Percentiles rank a stretch among this genome's conserved stretches.
Conservation (phyloP, 805 yeast genomes). For the Isabelozyma heimii region DNA sequence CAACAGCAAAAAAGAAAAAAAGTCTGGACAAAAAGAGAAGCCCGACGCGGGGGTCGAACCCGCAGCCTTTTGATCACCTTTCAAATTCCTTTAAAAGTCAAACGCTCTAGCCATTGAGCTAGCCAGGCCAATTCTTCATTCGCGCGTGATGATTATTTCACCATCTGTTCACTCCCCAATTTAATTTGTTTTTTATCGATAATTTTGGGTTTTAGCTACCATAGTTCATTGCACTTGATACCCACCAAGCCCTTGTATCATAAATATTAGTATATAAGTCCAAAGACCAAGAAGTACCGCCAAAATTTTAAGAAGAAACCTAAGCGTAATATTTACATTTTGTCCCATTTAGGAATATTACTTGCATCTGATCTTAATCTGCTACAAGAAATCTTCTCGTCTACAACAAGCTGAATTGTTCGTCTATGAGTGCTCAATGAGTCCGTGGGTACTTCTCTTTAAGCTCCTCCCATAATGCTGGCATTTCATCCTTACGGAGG, state of each 20-base stretch:
- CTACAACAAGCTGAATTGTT: neutral
- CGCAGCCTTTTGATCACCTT: conserved; percentile 17
- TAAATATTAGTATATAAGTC: too few relatives aligned
- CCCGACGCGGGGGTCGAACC: conserved; percentile 23
- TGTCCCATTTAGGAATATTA: neutral
- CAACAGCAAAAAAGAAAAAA: neutral
- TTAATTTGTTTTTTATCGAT: too few relatives aligned
- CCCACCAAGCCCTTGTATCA: too few relatives aligned
- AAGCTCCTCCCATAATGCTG: conserved; percentile 5
- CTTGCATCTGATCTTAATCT: neutral
- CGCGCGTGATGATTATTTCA: too few relatives aligned
- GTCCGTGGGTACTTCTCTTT: neutral
- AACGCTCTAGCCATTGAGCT: conserved; percentile 20
- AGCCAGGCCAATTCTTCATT: conserved; percentile 5
- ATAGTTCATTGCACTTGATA: too few relatives aligned
- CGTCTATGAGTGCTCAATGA: neutral
- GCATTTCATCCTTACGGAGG: conserved; percentile 17
- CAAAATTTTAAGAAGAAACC: too few relatives aligned
- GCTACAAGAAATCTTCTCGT: neutral
- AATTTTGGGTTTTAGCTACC: too few relatives aligned
- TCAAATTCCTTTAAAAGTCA: conserved; percentile 11
- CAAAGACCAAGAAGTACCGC: too few relatives aligned
- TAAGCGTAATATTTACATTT: neutral
- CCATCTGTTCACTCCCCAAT: too few relatives aligned
- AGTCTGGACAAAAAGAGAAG: conserved; percentile 8